phyloP scores from a whole-genome alignment of 768 basidiomycete species.

The Boletus rubroflammeus region DNA sequence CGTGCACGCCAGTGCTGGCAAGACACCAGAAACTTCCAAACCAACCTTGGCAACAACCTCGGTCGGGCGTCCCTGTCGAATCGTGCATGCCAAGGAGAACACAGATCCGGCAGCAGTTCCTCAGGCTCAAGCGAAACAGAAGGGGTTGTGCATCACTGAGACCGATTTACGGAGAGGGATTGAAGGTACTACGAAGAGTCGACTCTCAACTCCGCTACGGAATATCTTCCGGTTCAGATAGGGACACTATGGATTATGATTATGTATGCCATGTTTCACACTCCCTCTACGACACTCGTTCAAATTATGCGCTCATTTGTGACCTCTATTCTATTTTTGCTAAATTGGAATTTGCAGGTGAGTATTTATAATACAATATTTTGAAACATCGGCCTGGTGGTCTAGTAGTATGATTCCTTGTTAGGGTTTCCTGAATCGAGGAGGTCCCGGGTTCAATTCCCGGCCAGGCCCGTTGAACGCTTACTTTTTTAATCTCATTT shows the following conservation, averaged over 20 bases:
- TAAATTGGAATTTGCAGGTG: neutral
- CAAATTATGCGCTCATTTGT: neutral
- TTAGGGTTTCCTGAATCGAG: constrained; percentile 48
- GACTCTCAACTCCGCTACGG: constrained; percentile 27
- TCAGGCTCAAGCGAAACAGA: constrained; percentile 14
- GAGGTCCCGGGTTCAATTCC: constrained; percentile 63
- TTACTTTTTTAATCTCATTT: neutral
- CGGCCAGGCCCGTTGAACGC: constrained; percentile 54
- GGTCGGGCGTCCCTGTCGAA: constrained; percentile 18
- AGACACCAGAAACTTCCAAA: constrained; percentile 6
- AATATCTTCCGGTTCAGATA: constrained; percentile 34
- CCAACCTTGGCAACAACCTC: neutral
- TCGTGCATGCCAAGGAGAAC: constrained; percentile 15
- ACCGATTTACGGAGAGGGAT: constrained; percentile 23
- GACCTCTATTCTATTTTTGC: neutral
- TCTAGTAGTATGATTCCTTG: constrained; percentile 68
- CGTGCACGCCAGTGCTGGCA: neutral
- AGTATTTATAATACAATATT: fast-evolving
- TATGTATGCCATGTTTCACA: constrained; percentile 2
- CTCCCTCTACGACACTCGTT: constrained; percentile 11
- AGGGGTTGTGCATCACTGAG: constrained; percentile 8
- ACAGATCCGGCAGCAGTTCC: neutral
- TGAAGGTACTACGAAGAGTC: constrained; percentile 24
- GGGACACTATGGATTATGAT: neutral
- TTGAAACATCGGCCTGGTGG: constrained; percentile 42